phyloP scores from a whole-genome alignment of 2,329 filamentous ascomycete species.

The Botrytis tulipae region DNA sequence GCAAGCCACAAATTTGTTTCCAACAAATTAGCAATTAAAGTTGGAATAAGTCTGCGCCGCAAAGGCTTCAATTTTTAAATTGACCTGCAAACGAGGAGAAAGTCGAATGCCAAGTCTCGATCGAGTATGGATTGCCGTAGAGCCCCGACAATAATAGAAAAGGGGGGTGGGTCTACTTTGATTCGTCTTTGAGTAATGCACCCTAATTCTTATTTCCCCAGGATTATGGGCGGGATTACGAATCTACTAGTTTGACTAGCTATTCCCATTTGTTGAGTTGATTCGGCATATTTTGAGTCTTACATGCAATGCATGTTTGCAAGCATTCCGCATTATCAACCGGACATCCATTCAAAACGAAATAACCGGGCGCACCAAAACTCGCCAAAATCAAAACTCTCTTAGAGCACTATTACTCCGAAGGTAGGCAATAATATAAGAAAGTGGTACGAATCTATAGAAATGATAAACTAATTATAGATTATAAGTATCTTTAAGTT shows the following conservation, averaged over 20 bases:
- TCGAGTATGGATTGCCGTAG: not conserved
- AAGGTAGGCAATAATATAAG: no score
- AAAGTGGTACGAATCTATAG: no score
- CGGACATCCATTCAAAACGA: no score
- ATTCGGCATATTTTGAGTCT: no score
- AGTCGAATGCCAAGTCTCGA: not conserved
- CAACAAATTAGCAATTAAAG: not conserved
- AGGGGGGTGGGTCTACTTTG: not conserved
- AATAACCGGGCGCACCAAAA: no score
- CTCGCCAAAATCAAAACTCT: no score
- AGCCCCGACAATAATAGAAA: not conserved
- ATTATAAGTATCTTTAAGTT: no score
- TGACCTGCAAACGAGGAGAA: not conserved
- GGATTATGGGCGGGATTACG: not conserved
- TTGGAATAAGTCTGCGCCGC: not conserved
- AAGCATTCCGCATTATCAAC: no score
- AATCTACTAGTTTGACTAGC: not conserved
- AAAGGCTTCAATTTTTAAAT: not conserved
- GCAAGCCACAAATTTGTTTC: not conserved
- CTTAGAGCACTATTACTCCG: no score
- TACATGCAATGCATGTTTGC: no score
- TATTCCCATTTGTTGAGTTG: no score
- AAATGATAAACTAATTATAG: no score
- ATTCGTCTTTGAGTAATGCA: not conserved
- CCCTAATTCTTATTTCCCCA: not conserved